phyloP scores from a whole-genome alignment of 1,139 yeast genomes.

The Scheffersomyces cryptocercus region DNA sequence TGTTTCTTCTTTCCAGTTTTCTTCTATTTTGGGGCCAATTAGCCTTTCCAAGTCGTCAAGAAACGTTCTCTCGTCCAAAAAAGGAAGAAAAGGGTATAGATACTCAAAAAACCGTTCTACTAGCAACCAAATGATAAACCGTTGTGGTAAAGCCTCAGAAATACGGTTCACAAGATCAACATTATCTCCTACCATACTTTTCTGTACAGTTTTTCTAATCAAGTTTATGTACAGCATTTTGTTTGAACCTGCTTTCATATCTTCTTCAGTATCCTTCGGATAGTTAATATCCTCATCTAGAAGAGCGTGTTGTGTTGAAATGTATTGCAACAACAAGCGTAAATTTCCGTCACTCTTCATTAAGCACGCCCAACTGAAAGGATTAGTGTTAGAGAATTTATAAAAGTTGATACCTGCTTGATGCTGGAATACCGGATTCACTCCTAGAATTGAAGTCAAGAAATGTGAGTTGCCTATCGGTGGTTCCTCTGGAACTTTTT shows the following conservation, averaged over 20 bases:
- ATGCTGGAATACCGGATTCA: neutral
- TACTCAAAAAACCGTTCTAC: conserved; percentile 17
- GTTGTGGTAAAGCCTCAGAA: conserved; percentile 11
- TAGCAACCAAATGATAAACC: conserved; percentile 17
- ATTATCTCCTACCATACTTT: neutral
- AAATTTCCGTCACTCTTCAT: conserved; percentile 7
- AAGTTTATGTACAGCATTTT: neutral
- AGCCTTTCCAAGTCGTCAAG: conserved; percentile 11
- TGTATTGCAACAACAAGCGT: conserved; percentile 4
- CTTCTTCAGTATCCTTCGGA: neutral
- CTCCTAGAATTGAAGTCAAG: neutral
- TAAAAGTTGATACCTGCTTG: neutral
- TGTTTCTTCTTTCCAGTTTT: neutral
- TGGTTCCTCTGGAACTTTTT: neutral
- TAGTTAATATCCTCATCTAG: neutral
- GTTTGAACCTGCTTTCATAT: neutral
- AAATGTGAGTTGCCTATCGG: neutral
- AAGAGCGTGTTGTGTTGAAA: conserved; percentile 4
- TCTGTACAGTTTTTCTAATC: neutral
- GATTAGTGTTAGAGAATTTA: neutral
- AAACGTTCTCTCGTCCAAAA: conserved; percentile 19
- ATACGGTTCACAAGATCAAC: neutral
- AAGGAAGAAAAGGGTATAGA: conserved; percentile 18
- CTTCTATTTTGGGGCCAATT: conserved; percentile 8
- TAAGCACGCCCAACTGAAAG: conserved; percentile 4